Conservation (phyloP, 2,329 filamentous ascomycete genomes). For the Colletotrichum tamarilloi region DNA sequence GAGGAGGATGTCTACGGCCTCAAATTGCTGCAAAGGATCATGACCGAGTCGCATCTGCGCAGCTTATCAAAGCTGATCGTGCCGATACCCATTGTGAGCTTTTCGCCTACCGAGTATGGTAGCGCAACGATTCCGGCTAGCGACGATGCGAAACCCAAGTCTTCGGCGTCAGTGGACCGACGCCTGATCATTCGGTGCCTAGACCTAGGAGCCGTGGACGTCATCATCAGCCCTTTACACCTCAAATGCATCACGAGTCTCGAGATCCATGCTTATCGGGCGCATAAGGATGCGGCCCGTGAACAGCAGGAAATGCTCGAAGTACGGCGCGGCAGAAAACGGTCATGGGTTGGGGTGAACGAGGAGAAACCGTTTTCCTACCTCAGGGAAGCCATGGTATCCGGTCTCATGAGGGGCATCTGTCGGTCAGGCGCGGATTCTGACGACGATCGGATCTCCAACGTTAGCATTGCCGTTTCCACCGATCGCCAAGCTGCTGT, state of each 20-base stretch:
- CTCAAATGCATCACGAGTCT: slow-evolving; percentile 79
- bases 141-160: slow-evolving; percentile 15
- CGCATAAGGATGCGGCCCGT: slow-evolving; percentile 79
- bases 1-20: slow-evolving; percentile 67
- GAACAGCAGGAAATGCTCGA: slow-evolving; percentile 80
- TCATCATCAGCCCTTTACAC: slow-evolving; percentile 83
- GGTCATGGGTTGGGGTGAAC: slow-evolving; percentile 91
- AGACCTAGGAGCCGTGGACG: slow-evolving; percentile 87
- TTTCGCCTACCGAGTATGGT: slow-evolving; percentile 44
- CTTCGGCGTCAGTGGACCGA: slow-evolving; percentile 48
- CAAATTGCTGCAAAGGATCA: slow-evolving; percentile 64
- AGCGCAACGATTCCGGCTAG: slow-evolving; percentile 42
- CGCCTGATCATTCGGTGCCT: slow-evolving; percentile 76
- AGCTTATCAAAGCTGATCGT: slow-evolving; percentile 68
- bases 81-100: slow-evolving; percentile 64
- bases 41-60: slow-evolving; percentile 67
- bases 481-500: slow-evolving; percentile 74
- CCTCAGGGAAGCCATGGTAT: slow-evolving; percentile 92
- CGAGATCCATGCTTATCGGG: slow-evolving; percentile 85
- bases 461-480: slow-evolving; percentile 75
- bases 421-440: slow-evolving; percentile 75
- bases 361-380: slow-evolving; percentile 90
- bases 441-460: slow-evolving; percentile 70
- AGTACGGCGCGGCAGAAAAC: slow-evolving; percentile 80
- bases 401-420: slow-evolving; percentile 88